A percentile compares a stretch with the other conserved stretches of the same genome.
Evolutionary conservation across 257 asterid genomes (phyloP).

Genomic region (Primulina eburnea): DNA sequence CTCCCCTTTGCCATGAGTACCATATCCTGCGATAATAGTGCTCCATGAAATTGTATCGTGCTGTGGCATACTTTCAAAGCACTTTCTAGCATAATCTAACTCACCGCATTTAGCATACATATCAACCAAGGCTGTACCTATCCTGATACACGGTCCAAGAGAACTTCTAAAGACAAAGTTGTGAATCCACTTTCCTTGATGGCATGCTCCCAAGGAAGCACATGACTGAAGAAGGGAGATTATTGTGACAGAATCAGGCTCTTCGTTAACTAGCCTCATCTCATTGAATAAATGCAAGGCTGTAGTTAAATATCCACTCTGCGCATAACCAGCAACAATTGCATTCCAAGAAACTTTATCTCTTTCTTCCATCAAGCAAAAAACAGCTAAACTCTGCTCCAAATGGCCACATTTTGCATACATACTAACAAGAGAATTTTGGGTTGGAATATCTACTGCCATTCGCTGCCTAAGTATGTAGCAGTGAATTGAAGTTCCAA

Average conservation of each 20-base stretch:
- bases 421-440: conserved; percentile 72
- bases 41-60: conserved; percentile 73
- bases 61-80: conserved; percentile 56
- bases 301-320: conserved; percentile 46
- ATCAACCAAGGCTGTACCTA: conserved; percentile 73
- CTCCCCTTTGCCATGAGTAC: conserved; percentile 75
- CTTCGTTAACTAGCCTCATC: conserved; percentile 49
- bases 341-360: conserved; percentile 91
- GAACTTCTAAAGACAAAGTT: conserved; percentile 53
- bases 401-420: conserved; percentile 72
- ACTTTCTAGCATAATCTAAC: conserved; percentile 54
- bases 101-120: conserved; percentile 91
- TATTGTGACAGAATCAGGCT: conserved; percentile 70
- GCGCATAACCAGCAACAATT: conserved; percentile 64
- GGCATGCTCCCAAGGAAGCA: conserved; percentile 77
- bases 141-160: conserved; percentile 57
- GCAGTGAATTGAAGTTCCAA: conserved; percentile 67
- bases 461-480: conserved; percentile 55
- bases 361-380: conserved; percentile 51
- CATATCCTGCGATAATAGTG: conserved; percentile 70
- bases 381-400: conserved; percentile 52
- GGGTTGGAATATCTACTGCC: conserved; percentile 43
- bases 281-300: conserved; percentile 56
- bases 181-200: conserved; percentile 83
- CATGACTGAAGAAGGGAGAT: conserved; percentile 78